A percentile compares a stretch with the other conserved stretches of the same genome.
These are phyloP conservation scores for Yarrowia sp. DNA, from an alignment of 805 yeast species.

Conservation along the genomic window DNA sequence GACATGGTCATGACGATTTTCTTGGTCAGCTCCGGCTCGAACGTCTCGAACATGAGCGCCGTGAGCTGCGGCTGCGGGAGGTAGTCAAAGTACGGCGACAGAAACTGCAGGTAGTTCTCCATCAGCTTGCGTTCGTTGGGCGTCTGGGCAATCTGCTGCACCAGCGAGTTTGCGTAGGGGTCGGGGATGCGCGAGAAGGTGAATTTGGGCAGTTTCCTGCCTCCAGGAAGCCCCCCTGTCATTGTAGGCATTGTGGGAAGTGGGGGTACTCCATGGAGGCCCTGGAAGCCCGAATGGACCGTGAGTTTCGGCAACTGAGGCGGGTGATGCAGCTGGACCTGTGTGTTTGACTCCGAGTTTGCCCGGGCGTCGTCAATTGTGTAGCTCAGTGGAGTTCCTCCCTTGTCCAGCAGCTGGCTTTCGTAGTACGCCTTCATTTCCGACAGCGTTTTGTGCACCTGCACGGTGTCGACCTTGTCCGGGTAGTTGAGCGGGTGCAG, in stretches of 20 bases:
- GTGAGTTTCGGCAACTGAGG: not conserved
- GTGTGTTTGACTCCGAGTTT: not conserved
- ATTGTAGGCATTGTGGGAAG: not conserved
- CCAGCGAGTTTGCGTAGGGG: slow-evolving; percentile 14
- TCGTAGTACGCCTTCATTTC: slow-evolving; percentile 30
- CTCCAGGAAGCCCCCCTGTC: not conserved
- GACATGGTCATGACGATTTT: slow-evolving; percentile 36
- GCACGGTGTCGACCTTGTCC: slow-evolving; percentile 21
- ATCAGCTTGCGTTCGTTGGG: slow-evolving; percentile 8
- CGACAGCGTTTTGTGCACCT: slow-evolving; percentile 31
- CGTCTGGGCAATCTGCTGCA: slow-evolving; percentile 22
- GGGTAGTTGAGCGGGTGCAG: slow-evolving; percentile 24
- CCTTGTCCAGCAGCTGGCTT: slow-evolving; percentile 20
- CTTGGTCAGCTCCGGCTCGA: slow-evolving; percentile 37
- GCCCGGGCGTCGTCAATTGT: slow-evolving; percentile 13
- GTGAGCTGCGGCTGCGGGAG: slow-evolving; percentile 37
- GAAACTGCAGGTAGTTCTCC: slow-evolving; percentile 34
- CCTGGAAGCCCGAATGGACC: not conserved
- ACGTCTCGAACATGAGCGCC: slow-evolving; percentile 24
- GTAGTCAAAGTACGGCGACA: slow-evolving; percentile 35
- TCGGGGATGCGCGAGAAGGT: slow-evolving; percentile 6
- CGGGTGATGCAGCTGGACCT: not conserved
- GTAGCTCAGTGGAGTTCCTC: slow-evolving; percentile 7
- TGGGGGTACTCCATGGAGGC: not conserved
- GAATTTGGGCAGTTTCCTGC: not conserved